phyloP scores from a whole-genome alignment of 192 early-diverging fungal genomes.

The Linnemannia exigua region DNA sequence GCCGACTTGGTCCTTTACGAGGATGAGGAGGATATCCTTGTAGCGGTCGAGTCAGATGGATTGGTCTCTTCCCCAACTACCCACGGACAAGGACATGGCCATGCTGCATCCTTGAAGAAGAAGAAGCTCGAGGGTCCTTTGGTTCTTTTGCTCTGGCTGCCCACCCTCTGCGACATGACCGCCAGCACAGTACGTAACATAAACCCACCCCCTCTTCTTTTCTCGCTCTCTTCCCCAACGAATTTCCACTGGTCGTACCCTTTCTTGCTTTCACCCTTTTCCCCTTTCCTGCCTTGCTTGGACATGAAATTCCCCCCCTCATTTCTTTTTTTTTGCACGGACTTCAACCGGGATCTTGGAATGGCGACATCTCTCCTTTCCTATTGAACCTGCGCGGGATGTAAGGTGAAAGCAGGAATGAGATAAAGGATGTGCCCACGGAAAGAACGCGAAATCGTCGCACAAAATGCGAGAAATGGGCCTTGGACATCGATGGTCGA shows the following conservation, averaged over 20 bases:
- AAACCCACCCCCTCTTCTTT: background rate
- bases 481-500: too few species aligned
- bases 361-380: background rate
- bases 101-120: slow-evolving; percentile 27
- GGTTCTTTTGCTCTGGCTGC: slow-evolving; percentile 79
- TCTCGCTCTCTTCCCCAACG: background rate
- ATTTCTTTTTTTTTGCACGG: background rate
- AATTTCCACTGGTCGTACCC: background rate
- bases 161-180: slow-evolving; percentile 84
- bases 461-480: background rate
- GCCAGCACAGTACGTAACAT: slow-evolving; percentile 75
- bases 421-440: background rate
- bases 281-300: slow-evolving; percentile 1
- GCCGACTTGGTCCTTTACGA: slow-evolving; percentile 28
- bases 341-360: background rate
- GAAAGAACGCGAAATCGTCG: background rate
- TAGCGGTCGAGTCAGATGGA: slow-evolving; percentile 56
- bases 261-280: background rate
- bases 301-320: background rate
- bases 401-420: background rate
- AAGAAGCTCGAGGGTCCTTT: slow-evolving; percentile 67
- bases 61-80: slow-evolving; percentile 45
- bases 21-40: slow-evolving; percentile 27
- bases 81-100: slow-evolving; percentile 26
- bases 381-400: background rate